Base-by-base conservation (phyloP, 352 stramenopile species). In the Elongisporangium prolatum region DNA sequence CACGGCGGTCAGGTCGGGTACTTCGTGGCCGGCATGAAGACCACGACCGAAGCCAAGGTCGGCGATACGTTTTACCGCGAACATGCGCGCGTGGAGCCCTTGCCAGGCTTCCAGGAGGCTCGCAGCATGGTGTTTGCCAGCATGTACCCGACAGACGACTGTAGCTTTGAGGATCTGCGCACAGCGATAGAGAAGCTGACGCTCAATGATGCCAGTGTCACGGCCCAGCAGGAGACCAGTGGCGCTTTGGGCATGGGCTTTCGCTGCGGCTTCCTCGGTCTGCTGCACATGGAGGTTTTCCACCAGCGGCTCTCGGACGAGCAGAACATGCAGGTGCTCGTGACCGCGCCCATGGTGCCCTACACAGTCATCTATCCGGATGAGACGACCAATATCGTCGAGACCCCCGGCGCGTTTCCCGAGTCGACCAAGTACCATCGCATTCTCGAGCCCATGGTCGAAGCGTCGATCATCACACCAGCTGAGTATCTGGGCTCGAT, bases 211-310 rank as follows among this genome's bases (percentile, higher is more conserved):
- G 94, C 96, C 3, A 98, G 95, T 52, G 85, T 99, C 18, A 90
- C 83, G 3, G 96, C 97, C 52, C 93, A 98, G 67, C 91, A 97
- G 21, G 97, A 99, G 77, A 98, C 84, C 6, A 97, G 65, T 88
- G 93, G 80, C 21, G 88, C 84, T 1, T 73, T 99, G 13, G 97
- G 97, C 49, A 96, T 98, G 73, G 97, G 97, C 17, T 95, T 99
- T 48, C 86, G 97, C 18, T 98, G 97, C 55, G 97, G 97, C 0
- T 99, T 99, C 72, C 83, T 99, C 48, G 97, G 97, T 0, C 69
- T 99, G 14, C 61, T 99, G 21, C 97, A 99, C 76, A 98, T 99
- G 77, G 97, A 99, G 71, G 97, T 95, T 21, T 99, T 99, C 70
- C 91, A 98, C 54, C 96, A 99, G 77, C 84, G 98, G 3, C 83